Percentiles rank a stretch among this genome's conserved stretches.
These are phyloP conservation scores for Athelia sp. DNA, from an alignment of 1,284 basidiomycete species.

Conservation along the genomic window DNA sequence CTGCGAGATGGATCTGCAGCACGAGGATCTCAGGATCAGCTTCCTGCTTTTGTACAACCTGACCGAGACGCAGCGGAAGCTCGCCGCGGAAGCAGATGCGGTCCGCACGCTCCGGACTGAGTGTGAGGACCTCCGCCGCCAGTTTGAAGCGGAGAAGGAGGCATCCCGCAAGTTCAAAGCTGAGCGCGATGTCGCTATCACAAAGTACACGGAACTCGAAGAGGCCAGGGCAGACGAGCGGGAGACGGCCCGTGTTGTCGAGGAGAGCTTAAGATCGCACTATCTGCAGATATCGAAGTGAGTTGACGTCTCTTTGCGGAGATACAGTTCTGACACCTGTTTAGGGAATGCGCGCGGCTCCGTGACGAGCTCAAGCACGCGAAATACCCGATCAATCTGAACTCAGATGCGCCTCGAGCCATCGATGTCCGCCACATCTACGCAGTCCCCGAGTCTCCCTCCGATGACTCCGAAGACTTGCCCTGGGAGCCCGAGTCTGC, in stretches of 20 bases:
- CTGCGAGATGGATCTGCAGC: slow-evolving; percentile 11
- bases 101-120: slow-evolving; percentile 14
- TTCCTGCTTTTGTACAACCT: slow-evolving; percentile 25
- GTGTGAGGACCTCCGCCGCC: slow-evolving; percentile 22
- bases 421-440: slow-evolving; percentile 25
- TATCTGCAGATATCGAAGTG: slow-evolving; percentile 18
- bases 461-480: slow-evolving; percentile 16
- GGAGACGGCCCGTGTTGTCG: slow-evolving; percentile 27
- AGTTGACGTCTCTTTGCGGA: slow-evolving; percentile 8
- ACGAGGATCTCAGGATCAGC: slow-evolving; percentile 26
- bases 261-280: slow-evolving; percentile 30
- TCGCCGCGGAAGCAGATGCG: slow-evolving; percentile 20
- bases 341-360: slow-evolving; percentile 18
- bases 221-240: slow-evolving; percentile 28
- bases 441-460: slow-evolving; percentile 16
- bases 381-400: slow-evolving; percentile 15
- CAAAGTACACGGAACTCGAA: slow-evolving; percentile 18
- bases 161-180: slow-evolving; percentile 1
- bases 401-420: slow-evolving; percentile 16
- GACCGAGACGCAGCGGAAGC: slow-evolving; percentile 24
- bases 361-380: slow-evolving; percentile 22
- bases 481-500: slow-evolving; percentile 2
- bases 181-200: slow-evolving; percentile 8
- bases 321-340: no score
- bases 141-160: slow-evolving; percentile 22